These are phyloP conservation scores for Zoysia pacifica DNA, from an alignment of 176 grass and related monocot genomes.

Conservation along the genomic window DNA sequence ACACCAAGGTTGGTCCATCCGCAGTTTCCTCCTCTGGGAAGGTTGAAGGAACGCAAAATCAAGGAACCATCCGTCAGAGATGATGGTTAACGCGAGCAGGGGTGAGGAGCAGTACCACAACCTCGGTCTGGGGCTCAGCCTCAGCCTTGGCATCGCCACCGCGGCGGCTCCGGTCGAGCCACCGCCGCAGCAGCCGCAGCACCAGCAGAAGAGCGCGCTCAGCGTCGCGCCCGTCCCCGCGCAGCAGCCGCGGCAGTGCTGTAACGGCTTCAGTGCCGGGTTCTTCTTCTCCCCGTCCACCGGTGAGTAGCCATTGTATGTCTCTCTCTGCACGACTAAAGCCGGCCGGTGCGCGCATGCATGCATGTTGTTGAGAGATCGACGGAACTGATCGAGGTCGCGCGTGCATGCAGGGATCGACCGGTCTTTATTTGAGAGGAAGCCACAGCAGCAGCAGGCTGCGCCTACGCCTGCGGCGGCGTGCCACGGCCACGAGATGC, in stretches of 20 bases:
- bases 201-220: not conserved
- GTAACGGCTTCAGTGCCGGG: slow-evolving; percentile 36
- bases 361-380: not conserved
- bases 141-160: slow-evolving; percentile 53
- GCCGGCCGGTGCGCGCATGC: not conserved
- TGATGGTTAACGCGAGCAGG: slow-evolving; percentile 34
- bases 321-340: too few relatives aligned
- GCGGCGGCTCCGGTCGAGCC: slow-evolving; percentile 3
- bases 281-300: slow-evolving; percentile 39
- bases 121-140: slow-evolving; percentile 53
- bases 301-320: slow-evolving; percentile 10
- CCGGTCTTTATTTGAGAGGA: slow-evolving; percentile 16
- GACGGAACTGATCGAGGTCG: not conserved
- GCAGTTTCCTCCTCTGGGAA: not conserved
- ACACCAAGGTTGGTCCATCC: not conserved
- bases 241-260: slow-evolving; percentile 22
- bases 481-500: slow-evolving; percentile 49
- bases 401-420: slow-evolving; percentile 24
- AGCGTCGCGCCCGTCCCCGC: slow-evolving; percentile 1
- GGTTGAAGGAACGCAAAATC: not conserved
- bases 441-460: not conserved
- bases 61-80: not conserved
- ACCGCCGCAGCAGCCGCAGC: not conserved
- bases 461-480: not conserved
- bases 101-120: slow-evolving; percentile 6